These are phyloP conservation scores for Dioscorea zingiberensis DNA, from an alignment of 106 monocot genomes.

Conservation along the genomic window DNA sequence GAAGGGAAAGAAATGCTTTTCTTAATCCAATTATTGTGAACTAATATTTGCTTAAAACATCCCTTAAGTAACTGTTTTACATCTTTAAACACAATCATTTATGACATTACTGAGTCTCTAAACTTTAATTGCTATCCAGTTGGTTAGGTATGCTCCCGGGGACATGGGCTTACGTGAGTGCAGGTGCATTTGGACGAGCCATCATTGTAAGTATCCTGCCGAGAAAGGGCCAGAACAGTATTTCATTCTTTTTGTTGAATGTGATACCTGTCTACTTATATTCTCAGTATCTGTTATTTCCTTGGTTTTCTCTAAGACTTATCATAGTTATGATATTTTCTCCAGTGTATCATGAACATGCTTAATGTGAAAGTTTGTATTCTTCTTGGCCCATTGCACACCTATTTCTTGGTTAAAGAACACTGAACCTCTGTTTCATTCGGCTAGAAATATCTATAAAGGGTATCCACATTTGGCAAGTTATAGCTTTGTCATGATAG, in stretches of 20 bases:
- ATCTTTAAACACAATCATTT: too few relatives aligned
- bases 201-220: constrained; percentile 50
- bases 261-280: background rate
- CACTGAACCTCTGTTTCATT: too few relatives aligned
- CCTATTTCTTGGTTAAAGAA: too few relatives aligned
- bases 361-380: background rate
- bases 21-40: too few relatives aligned
- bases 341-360: background rate
- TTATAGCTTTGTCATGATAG: background rate
- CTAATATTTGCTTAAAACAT: too few relatives aligned
- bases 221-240: too few relatives aligned
- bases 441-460: too few relatives aligned
- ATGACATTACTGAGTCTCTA: too few relatives aligned
- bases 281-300: too few relatives aligned
- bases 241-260: background rate
- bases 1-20: too few relatives aligned
- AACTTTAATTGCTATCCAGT: constrained; percentile 20
- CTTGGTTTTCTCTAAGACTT: background rate
- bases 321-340: background rate
- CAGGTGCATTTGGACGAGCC: constrained; percentile 78
- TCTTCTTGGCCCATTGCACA: too few relatives aligned
- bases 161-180: constrained; percentile 84
- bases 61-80: too few relatives aligned
- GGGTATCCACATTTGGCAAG: background rate
- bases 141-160: constrained; percentile 94